These are phyloP conservation scores for Penicillium digitatum DNA, from an alignment of 2,329 filamentous ascomycete genomes.

Conservation along the genomic window DNA sequence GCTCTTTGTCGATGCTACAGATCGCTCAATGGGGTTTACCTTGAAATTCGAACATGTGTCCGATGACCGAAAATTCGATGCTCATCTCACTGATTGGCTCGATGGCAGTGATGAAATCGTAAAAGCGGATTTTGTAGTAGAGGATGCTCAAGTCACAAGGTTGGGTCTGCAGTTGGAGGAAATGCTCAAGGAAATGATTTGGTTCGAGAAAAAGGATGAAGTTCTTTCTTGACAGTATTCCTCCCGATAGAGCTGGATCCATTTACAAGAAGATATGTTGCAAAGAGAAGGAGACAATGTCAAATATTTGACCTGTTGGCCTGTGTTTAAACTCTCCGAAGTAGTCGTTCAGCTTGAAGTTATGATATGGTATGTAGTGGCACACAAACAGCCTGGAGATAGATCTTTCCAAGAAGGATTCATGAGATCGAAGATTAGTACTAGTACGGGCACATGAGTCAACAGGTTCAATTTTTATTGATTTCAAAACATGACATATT, in stretches of 20 bases:
- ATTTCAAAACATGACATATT: too few relatives aligned
- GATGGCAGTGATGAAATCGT: background rate
- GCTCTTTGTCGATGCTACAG: conserved; percentile 33
- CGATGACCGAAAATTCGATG: background rate
- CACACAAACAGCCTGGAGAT: background rate
- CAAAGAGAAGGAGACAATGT: background rate
- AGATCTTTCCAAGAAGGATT: background rate
- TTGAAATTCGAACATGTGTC: conserved; percentile 30
- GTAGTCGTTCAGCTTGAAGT: background rate
- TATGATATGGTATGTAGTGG: background rate
- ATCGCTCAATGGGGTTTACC: conserved; percentile 31
- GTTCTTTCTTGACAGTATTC: background rate
- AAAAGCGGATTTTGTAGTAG: background rate
- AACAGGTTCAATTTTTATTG: background rate
- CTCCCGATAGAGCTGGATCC: background rate
- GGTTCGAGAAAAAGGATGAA: background rate
- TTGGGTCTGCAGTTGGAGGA: background rate
- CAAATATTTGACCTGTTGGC: background rate
- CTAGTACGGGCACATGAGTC: background rate
- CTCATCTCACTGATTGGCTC: background rate
- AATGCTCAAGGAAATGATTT: background rate
- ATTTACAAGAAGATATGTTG: background rate
- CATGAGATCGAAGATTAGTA: background rate
- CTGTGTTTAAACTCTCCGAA: background rate
- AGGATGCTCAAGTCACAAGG: background rate